A percentile compares a stretch with the other conserved stretches of the same genome.
Conservation (phyloP, 306 rosid genomes). For the Fragaria ananassa region DNA sequence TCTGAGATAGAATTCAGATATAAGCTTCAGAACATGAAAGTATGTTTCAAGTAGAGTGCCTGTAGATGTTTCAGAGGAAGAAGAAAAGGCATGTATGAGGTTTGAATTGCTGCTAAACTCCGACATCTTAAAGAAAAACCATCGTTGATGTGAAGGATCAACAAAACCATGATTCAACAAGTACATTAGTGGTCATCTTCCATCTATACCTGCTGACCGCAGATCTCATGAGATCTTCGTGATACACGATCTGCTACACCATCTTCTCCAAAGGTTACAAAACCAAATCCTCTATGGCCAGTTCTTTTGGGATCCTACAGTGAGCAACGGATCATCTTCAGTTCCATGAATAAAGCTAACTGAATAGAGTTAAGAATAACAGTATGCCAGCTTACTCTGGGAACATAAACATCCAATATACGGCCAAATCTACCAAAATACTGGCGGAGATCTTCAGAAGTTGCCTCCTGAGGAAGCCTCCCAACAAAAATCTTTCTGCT, state of each 20-base stretch:
- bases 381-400: conserved; percentile 54
- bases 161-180: background rate
- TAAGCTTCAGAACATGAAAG: background rate
- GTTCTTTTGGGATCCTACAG: conserved; percentile 81
- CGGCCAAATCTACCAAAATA: conserved; percentile 93
- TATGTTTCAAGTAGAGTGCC: background rate
- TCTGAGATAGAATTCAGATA: background rate
- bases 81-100: background rate
- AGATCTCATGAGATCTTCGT: conserved; percentile 85
- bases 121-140: background rate
- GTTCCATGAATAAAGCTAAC: conserved; percentile 2
- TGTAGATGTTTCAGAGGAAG: background rate
- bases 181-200: background rate
- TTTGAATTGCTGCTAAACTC: background rate
- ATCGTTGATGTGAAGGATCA: background rate
- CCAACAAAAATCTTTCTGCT: conserved; percentile 87
- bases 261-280: conserved; percentile 89
- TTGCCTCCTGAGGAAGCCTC: conserved; percentile 87
- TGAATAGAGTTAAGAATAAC: background rate
- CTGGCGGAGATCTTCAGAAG: conserved; percentile 80
- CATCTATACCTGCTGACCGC: conserved; percentile 78
- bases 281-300: conserved; percentile 95
- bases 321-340: conserved; percentile 8
- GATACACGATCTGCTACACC: conserved; percentile 94
- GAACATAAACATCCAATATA: conserved; percentile 83